Base-by-base conservation (phyloP, 306 rosid genomes). In the Lagenaria siceraria region DNA sequence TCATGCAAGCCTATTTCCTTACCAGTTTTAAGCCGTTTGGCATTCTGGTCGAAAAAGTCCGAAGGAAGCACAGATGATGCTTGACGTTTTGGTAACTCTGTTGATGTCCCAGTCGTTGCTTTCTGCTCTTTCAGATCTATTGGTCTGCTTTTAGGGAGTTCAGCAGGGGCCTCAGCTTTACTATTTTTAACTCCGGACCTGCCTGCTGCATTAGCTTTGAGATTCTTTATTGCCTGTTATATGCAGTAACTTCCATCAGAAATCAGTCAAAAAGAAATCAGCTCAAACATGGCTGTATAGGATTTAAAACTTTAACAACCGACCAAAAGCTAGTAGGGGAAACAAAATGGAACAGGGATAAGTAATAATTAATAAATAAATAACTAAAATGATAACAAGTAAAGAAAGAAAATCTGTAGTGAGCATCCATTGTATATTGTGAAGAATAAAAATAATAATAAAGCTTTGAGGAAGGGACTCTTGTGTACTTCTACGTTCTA, bases 191-290 rank as follows among this genome's bases (percentile, higher is more conserved):
- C 82, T 66, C 66, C 81, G 40, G 90, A 74, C 76, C 58, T 76
- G 55, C 88, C 97, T 36, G 93, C 89, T 42, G 90, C 89, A 76
- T 78, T 83, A 65, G 97, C 93, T 83, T 89, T 95, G 83, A 90
- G 83, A 65, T 86, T 89, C 59, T 33, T 82, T 80, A 92, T 85
- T 54, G 89, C 92, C 97, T 95, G 89, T 61, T 52, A 58, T 76
- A 70, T 60, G 78, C 68, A 74, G 48, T 52, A 33, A 71, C 27
- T 52, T 60, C 59, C 19, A 58, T 27, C 21, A 43, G 29, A 38
- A 56, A 36, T 21, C 22, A 55, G 13, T 75, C 8, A 18, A 55
- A 31, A 22, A 55, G 15, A 36, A 73, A 31, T 10, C 62, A 52
- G 48, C 61, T 27, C 77, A 52, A 27, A 66, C 5, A n/a, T 2